These are phyloP conservation scores for Pyrenophora seminiperda DNA, from an alignment of 2,329 filamentous ascomycete genomes.

Conservation along the genomic window DNA sequence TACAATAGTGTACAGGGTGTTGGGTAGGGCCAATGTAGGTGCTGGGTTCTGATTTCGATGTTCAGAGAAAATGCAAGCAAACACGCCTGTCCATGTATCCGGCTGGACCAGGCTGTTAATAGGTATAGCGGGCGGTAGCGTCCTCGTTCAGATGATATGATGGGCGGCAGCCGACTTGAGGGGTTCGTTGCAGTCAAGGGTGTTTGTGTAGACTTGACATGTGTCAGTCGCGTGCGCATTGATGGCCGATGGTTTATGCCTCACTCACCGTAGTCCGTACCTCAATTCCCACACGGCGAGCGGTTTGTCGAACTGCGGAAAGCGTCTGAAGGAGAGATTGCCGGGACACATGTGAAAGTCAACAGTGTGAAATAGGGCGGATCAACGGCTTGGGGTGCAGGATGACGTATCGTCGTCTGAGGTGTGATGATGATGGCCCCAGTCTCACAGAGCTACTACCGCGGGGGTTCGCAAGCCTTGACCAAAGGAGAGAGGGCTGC, in stretches of 20 bases:
- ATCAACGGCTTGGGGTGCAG: constrained; percentile 24
- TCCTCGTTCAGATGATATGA: neutral
- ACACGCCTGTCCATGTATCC: neutral
- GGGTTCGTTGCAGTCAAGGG: constrained; percentile 12
- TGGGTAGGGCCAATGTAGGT: neutral
- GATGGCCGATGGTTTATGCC: neutral
- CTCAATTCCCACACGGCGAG: constrained; percentile 31
- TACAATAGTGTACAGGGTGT: constrained; percentile 14
- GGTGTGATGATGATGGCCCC: constrained; percentile 12
- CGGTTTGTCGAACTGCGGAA: constrained; percentile 36
- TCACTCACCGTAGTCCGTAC: constrained; percentile 24
- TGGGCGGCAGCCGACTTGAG: constrained; percentile 11
- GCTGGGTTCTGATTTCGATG: neutral
- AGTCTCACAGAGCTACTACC: constrained; percentile 17
- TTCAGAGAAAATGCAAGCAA: constrained; percentile 8
- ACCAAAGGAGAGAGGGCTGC: neutral
- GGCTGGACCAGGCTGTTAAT: neutral
- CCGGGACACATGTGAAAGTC: constrained; percentile 37
- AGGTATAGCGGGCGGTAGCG: neutral
- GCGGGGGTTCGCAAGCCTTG: constrained; percentile 9
- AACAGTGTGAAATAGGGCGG: constrained; percentile 20
- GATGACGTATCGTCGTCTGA: constrained; percentile 33
- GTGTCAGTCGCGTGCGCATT: constrained; percentile 22
- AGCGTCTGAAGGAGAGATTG: constrained; percentile 28
- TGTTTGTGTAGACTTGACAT: constrained; percentile 15